Percentiles rank a stretch among this genome's conserved stretches.
phyloP scores from a whole-genome alignment of 1,284 basidiomycete species.

The Boletellus sp. region DNA sequence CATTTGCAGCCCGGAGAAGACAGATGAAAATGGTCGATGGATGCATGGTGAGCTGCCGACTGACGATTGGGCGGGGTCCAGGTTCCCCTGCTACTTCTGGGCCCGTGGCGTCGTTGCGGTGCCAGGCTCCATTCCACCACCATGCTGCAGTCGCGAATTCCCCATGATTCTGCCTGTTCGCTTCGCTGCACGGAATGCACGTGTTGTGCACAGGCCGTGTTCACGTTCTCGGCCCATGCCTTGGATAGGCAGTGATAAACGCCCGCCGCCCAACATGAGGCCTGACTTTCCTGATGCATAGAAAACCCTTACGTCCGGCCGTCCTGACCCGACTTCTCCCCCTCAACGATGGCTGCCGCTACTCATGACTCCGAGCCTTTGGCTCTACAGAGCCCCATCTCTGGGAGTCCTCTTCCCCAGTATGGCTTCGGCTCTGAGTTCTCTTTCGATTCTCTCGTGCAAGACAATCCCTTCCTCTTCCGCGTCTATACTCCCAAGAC shows the following conservation, averaged over 20 bases:
- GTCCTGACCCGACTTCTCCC: constrained; percentile 9
- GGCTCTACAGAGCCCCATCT: constrained; percentile 26
- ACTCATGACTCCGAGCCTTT: constrained; percentile 12
- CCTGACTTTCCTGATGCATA: constrained; percentile 15
- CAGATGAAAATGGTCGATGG: too few species aligned
- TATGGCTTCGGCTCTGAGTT: constrained; percentile 65
- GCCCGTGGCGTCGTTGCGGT: too few species aligned
- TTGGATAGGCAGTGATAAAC: constrained; percentile 31
- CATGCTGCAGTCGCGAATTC: neutral
- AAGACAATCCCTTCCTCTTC: constrained; percentile 69
- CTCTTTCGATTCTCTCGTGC: constrained; percentile 57
- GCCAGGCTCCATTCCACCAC: neutral
- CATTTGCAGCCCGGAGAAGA: too few species aligned
- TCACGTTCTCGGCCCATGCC: constrained; percentile 7
- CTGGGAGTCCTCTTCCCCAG: constrained; percentile 49
- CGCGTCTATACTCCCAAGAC: constrained; percentile 72
- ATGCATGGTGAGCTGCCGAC: too few species aligned
- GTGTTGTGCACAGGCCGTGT: constrained; percentile 20
- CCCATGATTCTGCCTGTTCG: neutral
- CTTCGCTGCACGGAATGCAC: constrained; percentile 17
- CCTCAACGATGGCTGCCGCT: constrained; percentile 26
- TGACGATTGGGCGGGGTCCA: too few species aligned
- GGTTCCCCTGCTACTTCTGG: too few species aligned
- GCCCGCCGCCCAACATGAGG: constrained; percentile 33
- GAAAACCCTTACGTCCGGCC: constrained; percentile 23